phyloP scores from a whole-genome alignment of 78 protist genomes.

The Tieghemostelium lacteum region DNA sequence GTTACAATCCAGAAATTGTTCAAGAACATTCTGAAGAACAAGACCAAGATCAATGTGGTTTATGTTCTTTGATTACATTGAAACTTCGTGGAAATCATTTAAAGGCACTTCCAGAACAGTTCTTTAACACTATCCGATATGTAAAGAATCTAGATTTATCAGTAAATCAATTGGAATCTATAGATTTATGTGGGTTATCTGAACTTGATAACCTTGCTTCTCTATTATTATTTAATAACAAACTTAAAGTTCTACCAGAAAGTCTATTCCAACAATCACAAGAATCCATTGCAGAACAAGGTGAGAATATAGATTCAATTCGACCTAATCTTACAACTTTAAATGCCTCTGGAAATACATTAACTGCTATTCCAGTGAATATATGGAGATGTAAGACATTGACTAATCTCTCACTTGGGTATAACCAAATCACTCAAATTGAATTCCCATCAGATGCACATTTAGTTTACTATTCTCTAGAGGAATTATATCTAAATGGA shows the following conservation, averaged over 20 bases:
- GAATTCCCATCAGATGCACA: constrained; percentile 7
- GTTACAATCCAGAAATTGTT: not conserved
- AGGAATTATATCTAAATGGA: constrained; percentile 60
- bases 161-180: not conserved
- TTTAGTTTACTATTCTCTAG: constrained; percentile 22
- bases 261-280: not conserved
- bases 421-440: constrained; percentile 12
- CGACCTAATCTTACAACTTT: constrained; percentile 21
- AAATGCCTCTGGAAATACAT: constrained; percentile 39
- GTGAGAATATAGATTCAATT: not conserved
- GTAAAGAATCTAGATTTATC: constrained; percentile 37
- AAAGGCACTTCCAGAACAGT: not conserved
- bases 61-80: constrained; percentile 18
- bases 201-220: constrained; percentile 12
- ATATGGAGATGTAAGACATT: constrained; percentile 51
- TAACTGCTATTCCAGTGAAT: not conserved
- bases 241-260: not conserved
- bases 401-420: constrained; percentile 14
- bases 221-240: constrained; percentile 30
- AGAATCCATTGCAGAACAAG: not conserved
- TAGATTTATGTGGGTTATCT: not conserved
- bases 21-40: not conserved
- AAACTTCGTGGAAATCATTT: constrained; percentile 17
- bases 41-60: not conserved
- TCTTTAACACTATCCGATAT: constrained; percentile 2